Evolutionary conservation across 1,139 yeast species (phyloP).

Genomic region (Yamadazyma atmosphaerica): DNA sequence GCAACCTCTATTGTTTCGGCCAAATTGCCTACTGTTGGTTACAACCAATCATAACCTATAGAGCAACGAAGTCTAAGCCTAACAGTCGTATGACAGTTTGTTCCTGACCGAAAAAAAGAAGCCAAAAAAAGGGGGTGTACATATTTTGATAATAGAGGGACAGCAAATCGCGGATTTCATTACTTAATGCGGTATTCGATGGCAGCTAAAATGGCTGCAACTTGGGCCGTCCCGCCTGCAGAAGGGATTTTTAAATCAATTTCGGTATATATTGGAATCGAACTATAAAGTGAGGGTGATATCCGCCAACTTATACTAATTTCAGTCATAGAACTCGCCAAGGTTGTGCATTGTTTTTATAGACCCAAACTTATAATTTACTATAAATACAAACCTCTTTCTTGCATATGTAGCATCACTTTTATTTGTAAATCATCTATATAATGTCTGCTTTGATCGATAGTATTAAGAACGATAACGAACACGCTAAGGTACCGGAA

Average conservation of each 20-base stretch:
- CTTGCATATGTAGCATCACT: background rate
- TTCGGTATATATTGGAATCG: background rate
- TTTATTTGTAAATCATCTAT: background rate
- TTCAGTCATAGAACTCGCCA: background rate
- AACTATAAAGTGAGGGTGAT: background rate
- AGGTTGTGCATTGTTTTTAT: too few relatives aligned
- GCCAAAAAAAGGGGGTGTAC: background rate
- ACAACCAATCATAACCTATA: too few relatives aligned
- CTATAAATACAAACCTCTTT: background rate
- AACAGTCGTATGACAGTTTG: too few relatives aligned
- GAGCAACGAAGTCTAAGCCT: too few relatives aligned
- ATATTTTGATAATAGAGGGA: too few relatives aligned
- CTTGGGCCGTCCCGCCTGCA: background rate
- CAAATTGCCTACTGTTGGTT: too few relatives aligned
- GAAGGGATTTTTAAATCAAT: constrained; percentile 1
- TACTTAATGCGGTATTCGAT: background rate
- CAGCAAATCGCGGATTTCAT: background rate
- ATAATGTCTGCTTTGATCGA: constrained; percentile 1
- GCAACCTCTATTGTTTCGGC: too few relatives aligned
- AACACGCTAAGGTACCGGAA: constrained; percentile 9
- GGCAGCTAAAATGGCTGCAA: constrained; percentile 1
- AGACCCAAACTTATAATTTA: background rate
- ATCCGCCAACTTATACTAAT: constrained; percentile 1
- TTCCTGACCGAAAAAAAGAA: background rate
- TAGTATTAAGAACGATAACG: constrained; percentile 1